Evolutionary conservation across 139 green algal species (phyloP), one percentile per base, ranked within the genome.

Genomic region (Tetradesmus obliquus): DNA sequence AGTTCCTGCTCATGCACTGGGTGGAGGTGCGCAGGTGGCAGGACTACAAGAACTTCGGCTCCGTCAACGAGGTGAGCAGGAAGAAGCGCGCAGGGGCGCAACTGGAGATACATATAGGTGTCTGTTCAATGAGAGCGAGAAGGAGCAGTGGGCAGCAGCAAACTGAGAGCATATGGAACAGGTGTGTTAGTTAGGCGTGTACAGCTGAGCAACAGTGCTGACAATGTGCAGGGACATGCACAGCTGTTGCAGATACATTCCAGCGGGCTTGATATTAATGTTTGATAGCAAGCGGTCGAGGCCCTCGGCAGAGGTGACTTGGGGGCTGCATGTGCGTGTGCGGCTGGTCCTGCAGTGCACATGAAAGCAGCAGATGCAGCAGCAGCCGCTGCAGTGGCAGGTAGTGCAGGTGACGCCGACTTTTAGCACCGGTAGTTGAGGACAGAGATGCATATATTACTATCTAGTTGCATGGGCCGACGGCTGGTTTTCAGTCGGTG

Each of bases 41-140:
- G 94, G 97, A 98, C 96, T 96, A 97, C 91, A 95, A 96, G 84
- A 98, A 99, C 93, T 96, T 95, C 54, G 94, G 95, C 81, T 97
- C 94, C 60, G 93, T 96, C 9, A 96, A 95, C 88, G 92, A 95
- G 92, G 93, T 94, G 79, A 55, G 88, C 76, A 81, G 81, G 2
- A 13, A 17, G 5, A 3, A 58, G 81, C 81, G n/a, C 32, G 72
- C 19, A 17, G 76, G 76, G 3, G 15, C n/a, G 66, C 17, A 24
- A 24, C 2, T 76, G 5, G 17, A 10, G 9, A 19, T 19, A 76
- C 66, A 24, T 2, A 24, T 19, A 76, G n/a, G 66, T 24, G 19
- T 45, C 32, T 45, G 32, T 45, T 45, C 32, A 45, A 24, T 24
- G 15, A 13, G 6, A 76, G 17, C 1, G 17, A 24, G n/a, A 17